Percentiles rank a stretch among this genome's conserved stretches.
Conservation (phyloP, 2,329 filamentous ascomycete genomes). For the Botrytis pseudocinerea region DNA sequence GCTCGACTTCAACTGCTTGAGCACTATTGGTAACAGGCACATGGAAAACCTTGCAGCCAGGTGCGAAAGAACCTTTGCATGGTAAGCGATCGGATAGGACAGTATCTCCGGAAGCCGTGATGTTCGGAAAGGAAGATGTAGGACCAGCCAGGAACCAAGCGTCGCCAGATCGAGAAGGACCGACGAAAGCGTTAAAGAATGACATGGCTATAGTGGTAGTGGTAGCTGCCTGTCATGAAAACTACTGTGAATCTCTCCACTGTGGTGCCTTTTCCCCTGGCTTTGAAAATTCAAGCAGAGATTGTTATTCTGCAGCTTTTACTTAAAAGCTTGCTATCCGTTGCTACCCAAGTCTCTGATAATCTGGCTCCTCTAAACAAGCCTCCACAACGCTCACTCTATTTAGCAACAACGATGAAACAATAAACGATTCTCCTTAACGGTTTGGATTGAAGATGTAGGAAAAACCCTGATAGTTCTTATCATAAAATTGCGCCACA, state of each 20-base stretch:
- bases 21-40: constrained; percentile 47
- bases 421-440: neutral
- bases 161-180: constrained; percentile 29
- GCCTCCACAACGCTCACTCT: neutral
- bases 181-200: constrained; percentile 9
- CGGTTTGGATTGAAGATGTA: neutral
- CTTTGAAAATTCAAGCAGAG: neutral
- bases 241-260: neutral
- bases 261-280: neutral
- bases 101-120: constrained; percentile 21
- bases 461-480: neutral
- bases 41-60: constrained; percentile 61
- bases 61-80: constrained; percentile 46
- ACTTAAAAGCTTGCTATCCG: neutral
- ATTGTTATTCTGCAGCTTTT: neutral
- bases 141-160: constrained; percentile 24
- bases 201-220: neutral
- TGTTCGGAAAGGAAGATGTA: constrained; percentile 24
- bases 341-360: neutral
- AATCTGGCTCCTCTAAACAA: neutral
- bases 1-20: constrained; percentile 41
- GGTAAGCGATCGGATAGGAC: constrained; percentile 21
- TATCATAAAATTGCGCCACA: neutral
- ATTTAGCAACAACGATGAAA: neutral
- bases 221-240: neutral